A percentile compares a stretch with the other conserved stretches of the same genome.
Evolutionary conservation across 345 rosid genomes (phyloP).

Genomic region (Carallia pectinifolia): DNA sequence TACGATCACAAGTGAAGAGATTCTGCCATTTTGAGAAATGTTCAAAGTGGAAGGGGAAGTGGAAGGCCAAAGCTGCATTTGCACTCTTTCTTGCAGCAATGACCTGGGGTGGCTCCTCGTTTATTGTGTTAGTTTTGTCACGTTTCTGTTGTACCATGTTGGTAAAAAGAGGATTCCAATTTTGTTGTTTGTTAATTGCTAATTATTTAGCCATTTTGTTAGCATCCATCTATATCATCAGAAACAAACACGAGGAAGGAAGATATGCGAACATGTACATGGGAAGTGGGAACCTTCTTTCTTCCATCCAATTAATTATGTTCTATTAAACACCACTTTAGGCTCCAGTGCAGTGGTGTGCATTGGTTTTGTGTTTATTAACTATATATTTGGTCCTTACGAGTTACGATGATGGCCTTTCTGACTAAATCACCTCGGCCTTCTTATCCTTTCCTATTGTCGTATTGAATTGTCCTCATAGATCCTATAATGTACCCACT

Average conservation of each 20-base stretch:
- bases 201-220: too few species aligned
- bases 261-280: neutral
- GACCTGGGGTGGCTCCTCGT: conserved; percentile 3
- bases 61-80: too few species aligned
- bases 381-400: too few species aligned
- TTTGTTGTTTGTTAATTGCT: too few species aligned
- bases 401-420: too few species aligned
- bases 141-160: conserved; percentile 24
- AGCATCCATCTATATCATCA: neutral
- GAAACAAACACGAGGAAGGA: neutral
- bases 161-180: conserved; percentile 24
- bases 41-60: conserved; percentile 4
- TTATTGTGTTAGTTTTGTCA: conserved; percentile 24
- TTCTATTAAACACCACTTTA: too few species aligned
- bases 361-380: too few species aligned
- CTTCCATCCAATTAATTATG: too few species aligned
- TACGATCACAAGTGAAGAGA: neutral
- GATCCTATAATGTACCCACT: too few species aligned
- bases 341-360: too few species aligned
- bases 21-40: conserved; percentile 1
- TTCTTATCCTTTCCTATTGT: conserved; percentile 1
- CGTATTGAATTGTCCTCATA: neutral
- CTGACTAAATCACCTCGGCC: too few species aligned
- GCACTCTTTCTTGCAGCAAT: neutral
- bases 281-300: neutral